These are phyloP conservation scores for Xylariomycetidae sp. DNA, from an alignment of 2,329 filamentous ascomycete genomes.

Conservation along the genomic window DNA sequence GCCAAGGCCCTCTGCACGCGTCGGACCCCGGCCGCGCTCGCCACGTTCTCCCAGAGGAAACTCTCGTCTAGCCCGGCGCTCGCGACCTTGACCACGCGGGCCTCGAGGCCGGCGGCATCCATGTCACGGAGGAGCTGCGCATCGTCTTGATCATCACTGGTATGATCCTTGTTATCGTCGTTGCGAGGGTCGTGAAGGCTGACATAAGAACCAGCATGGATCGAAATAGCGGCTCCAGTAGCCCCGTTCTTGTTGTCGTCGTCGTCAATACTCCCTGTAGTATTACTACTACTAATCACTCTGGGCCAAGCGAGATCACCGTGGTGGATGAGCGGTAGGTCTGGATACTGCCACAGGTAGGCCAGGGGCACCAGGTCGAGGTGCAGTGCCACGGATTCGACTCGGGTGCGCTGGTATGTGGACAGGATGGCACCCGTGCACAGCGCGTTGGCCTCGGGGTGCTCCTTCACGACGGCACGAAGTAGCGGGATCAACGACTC, in stretches of 20 bases:
- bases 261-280: slow-evolving; percentile 1
- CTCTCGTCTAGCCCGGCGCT: slow-evolving; percentile 79
- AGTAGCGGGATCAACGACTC: slow-evolving; percentile 80
- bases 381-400: slow-evolving; percentile 84
- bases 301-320: too few species aligned
- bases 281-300: too few species aligned
- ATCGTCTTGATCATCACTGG: slow-evolving; percentile 29
- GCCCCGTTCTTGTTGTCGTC: slow-evolving; percentile 26
- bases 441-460: slow-evolving; percentile 81
- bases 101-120: slow-evolving; percentile 70
- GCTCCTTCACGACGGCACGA: slow-evolving; percentile 55
- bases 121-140: slow-evolving; percentile 74
- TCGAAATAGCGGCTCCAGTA: neutral
- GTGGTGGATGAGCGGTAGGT: slow-evolving; percentile 42
- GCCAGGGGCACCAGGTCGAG: slow-evolving; percentile 79
- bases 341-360: slow-evolving; percentile 88
- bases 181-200: too few species aligned
- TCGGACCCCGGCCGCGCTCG: slow-evolving; percentile 44
- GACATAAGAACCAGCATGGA: too few species aligned
- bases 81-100: slow-evolving; percentile 92
- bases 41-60: slow-evolving; percentile 78
- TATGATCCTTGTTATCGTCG: neutral
- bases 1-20: slow-evolving; percentile 50
- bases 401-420: slow-evolving; percentile 92
- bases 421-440: slow-evolving; percentile 90